Base-by-base conservation (phyloP, 768 basidiomycete genomes). In the Kwoniella mangroviensis region DNA sequence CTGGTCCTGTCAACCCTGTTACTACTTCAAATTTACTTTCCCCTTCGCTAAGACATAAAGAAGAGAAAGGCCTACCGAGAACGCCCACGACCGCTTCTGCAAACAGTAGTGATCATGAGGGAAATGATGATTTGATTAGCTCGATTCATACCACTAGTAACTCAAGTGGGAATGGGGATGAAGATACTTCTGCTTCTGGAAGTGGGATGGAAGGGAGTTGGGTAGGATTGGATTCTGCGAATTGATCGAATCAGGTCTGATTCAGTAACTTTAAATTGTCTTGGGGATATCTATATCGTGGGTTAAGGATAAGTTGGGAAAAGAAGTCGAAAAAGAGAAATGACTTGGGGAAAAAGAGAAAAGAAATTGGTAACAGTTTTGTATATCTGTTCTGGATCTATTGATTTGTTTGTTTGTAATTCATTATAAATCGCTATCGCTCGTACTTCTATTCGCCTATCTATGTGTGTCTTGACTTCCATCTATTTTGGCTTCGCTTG, bases 191-290 rank as follows among this genome's bases (percentile, higher is more conserved):
- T 5, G 64, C 59, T 13, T 15, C 12, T 21, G 65, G 70, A 15
- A 67, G 59, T 42, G 71, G 75, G 13, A 43, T 76, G 51, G 75
- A 73, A 40, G 72, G 65, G 19, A 76, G 75, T 55, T 76, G 75
- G 75, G 75, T 76, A 11, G 75, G 75, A 7, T 22, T 76, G 45
- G 75, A 76, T 34, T 43, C 63, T 22, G 69, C 42, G 34, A 73
- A 73, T 59, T 75, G 34, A 34, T 34, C 9, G 34, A 34, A 34
- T 34, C 34, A 34, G 34, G 0, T 34, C 34, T n/a, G 34, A 7
- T 7, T 34, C 0, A 34, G 34, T 34, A 34, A 34, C 9, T 34
- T 1, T 34, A 0, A 34, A 34, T n/a, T n/a, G n/a, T n/a, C n/a
- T n/a, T n/a, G n/a, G n/a, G n/a, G n/a, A n/a, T n/a, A n/a, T n/a